These are phyloP conservation scores for Silene vulgaris DNA, from an alignment of 179 eudicot species.

Conservation along the genomic window DNA sequence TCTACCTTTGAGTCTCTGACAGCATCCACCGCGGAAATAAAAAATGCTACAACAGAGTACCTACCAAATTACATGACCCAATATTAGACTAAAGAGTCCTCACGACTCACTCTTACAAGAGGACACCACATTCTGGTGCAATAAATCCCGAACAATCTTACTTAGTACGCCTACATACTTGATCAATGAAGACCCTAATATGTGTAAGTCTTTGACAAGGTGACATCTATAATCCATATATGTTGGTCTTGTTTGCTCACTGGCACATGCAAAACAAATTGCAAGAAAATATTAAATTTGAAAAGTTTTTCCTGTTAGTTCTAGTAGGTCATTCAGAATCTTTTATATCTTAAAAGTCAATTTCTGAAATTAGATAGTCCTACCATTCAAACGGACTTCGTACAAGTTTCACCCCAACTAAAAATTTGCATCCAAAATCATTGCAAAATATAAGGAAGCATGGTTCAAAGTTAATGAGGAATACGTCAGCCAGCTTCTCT, in stretches of 20 bases:
- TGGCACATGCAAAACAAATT: background rate
- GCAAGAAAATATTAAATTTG: background rate
- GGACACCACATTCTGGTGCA: background rate
- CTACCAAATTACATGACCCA: background rate
- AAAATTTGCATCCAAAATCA: background rate
- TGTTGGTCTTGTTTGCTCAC: background rate
- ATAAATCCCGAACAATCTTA: background rate
- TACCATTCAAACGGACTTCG: background rate
- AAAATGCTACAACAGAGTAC: background rate
- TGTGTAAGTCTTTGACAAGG: background rate
- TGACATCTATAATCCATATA: background rate
- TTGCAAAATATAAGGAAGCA: background rate
- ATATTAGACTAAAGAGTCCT: background rate
- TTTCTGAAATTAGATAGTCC: background rate
- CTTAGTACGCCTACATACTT: background rate
- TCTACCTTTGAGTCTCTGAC: background rate
- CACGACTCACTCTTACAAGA: background rate
- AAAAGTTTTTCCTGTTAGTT: background rate
- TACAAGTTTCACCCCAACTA: background rate
- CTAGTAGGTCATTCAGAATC: no score
- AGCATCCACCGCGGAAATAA: background rate
- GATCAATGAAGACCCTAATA: background rate
- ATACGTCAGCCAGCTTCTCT: background rate
- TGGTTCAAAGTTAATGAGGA: background rate
- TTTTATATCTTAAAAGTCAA: background rate